Evolutionary conservation across 805 yeast genomes (phyloP).

Genomic region (Spathaspora girioi): DNA sequence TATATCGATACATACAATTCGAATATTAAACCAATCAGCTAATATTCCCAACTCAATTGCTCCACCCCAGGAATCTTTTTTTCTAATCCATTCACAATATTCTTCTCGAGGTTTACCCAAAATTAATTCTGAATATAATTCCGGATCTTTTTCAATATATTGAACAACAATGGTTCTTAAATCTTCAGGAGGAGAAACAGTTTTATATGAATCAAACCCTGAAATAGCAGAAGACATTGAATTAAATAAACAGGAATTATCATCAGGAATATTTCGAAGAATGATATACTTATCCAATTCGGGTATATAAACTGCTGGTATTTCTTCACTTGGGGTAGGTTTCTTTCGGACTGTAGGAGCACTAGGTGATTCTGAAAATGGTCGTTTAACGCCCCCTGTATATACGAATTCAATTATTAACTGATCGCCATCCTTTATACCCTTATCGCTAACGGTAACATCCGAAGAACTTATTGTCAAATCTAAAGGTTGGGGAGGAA

Average conservation of each 20-base stretch:
- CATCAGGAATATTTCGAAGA: constrained; percentile 65
- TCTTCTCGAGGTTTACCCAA: constrained; percentile 48
- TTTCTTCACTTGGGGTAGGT: constrained; percentile 10
- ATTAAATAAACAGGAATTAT: constrained; percentile 74
- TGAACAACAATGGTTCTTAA: constrained; percentile 52
- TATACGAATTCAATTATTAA: constrained; percentile 33
- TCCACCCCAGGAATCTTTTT: constrained; percentile 75
- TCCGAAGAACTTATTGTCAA: constrained; percentile 13
- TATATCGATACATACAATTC: constrained; percentile 61
- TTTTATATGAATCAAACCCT: constrained; percentile 26
- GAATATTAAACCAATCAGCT: constrained; percentile 46
- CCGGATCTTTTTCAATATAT: constrained; percentile 37
- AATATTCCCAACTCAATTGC: constrained; percentile 71
- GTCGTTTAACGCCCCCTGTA: not conserved
- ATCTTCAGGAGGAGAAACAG: constrained; percentile 41
- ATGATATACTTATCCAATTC: constrained; percentile 33
- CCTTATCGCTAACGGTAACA: constrained; percentile 33
- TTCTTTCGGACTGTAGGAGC: not conserved
- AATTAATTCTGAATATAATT: constrained; percentile 49
- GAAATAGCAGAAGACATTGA: constrained; percentile 52
- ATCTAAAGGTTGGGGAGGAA: constrained; percentile 53
- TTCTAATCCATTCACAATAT: constrained; percentile 59
- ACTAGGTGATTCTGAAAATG: constrained; percentile 4
- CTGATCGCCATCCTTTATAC: constrained; percentile 59
- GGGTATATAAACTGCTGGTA: constrained; percentile 21